These are phyloP conservation scores for Tetradesmus obliquus DNA, from an alignment of 139 green algal genomes.

Conservation along the genomic window DNA sequence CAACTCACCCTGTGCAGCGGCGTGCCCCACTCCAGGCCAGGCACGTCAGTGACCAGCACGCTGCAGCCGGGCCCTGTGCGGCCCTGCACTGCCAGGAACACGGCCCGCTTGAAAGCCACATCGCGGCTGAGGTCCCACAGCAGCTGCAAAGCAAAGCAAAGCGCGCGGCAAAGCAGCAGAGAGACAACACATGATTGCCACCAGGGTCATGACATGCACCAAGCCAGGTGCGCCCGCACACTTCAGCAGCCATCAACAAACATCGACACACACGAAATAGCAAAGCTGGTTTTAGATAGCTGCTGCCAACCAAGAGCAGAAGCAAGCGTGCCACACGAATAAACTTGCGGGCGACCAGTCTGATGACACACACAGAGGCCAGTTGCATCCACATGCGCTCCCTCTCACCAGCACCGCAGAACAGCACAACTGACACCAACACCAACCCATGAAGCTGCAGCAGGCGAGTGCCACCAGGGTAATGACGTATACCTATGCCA, in stretches of 20 bases:
- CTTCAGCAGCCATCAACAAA: constrained; percentile 25
- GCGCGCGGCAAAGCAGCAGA: no score
- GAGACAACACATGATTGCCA: constrained; percentile 30
- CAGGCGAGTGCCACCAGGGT: constrained; percentile 47
- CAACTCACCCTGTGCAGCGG: constrained; percentile 5
- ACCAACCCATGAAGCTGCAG: background rate
- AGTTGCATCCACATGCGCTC: background rate
- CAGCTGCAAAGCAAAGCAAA: constrained; percentile 1
- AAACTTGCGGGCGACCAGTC: constrained; percentile 50
- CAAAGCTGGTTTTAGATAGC: no score
- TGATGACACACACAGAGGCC: constrained; percentile 58
- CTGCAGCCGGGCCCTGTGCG: constrained; percentile 5
- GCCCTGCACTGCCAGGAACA: constrained; percentile 36
- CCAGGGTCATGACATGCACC: constrained; percentile 58
- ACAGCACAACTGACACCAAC: no score
- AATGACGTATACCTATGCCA: constrained; percentile 61
- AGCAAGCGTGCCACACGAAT: background rate
- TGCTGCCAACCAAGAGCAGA: no score
- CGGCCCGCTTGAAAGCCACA: constrained; percentile 36
- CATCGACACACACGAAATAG: background rate
- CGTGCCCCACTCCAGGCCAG: constrained; percentile 35
- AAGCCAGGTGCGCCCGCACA: constrained; percentile 71
- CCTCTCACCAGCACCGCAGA: no score
- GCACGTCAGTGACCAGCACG: constrained; percentile 36
- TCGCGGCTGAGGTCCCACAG: constrained; percentile 35